phyloP scores from a whole-genome alignment of 148 eudicot species.

The Nepenthes gracilis region DNA sequence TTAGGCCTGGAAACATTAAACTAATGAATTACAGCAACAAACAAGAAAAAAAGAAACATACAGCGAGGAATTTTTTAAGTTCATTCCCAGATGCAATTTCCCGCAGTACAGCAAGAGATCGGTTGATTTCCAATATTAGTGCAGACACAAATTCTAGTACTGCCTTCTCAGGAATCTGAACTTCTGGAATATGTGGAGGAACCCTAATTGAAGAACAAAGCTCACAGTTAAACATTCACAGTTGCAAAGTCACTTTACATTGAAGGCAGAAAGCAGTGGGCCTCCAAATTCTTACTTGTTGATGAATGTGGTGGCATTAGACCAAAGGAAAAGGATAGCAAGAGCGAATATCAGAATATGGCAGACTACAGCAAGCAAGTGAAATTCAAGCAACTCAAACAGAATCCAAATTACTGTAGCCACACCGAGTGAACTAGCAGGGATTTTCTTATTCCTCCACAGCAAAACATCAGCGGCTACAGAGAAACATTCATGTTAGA shows the following conservation, averaged over 20 bases:
- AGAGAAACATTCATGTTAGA: neutral
- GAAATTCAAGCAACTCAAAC: slow-evolving; percentile 78
- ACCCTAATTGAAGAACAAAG: slow-evolving; percentile 29
- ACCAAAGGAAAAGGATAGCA: slow-evolving; percentile 72
- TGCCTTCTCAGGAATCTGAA: slow-evolving; percentile 54
- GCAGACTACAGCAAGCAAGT: slow-evolving; percentile 75
- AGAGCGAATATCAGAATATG: slow-evolving; percentile 59
- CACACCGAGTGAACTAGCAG: slow-evolving; percentile 59
- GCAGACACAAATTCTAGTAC: slow-evolving; percentile 59
- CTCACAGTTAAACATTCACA: neutral
- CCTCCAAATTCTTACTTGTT: slow-evolving; percentile 46
- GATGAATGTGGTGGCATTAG: slow-evolving; percentile 71
- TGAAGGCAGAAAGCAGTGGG: neutral
- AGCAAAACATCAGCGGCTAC: slow-evolving; percentile 87
- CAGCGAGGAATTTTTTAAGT: slow-evolving; percentile 12
- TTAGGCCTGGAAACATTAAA: neutral
- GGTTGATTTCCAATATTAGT: slow-evolving; percentile 59
- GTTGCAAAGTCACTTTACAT: neutral
- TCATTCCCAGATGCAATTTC: slow-evolving; percentile 79
- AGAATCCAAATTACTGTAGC: slow-evolving; percentile 87
- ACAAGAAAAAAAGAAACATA: slow-evolving; percentile 22
- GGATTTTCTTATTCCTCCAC: slow-evolving; percentile 87
- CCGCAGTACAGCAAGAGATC: slow-evolving; percentile 46
- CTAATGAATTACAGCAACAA: neutral
- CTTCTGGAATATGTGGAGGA: slow-evolving; percentile 76